A percentile compares a stretch with the other conserved stretches of the same genome.
Evolutionary conservation across 2,329 filamentous ascomycete species (phyloP).

Genomic region (Fusarium robinianum): DNA sequence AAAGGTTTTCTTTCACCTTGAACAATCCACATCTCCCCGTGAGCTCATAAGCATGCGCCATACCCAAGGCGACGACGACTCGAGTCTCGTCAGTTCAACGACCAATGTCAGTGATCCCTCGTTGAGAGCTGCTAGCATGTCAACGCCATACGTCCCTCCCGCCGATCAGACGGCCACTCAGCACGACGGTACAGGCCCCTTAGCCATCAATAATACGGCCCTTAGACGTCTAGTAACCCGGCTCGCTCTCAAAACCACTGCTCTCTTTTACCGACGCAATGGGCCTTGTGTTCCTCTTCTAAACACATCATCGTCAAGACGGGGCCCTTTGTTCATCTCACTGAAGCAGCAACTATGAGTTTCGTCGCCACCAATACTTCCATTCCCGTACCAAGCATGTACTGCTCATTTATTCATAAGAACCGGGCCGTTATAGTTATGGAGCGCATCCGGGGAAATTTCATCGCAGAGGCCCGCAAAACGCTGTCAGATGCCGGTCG

Average conservation of each 20-base stretch:
- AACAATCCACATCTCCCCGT: too few species aligned
- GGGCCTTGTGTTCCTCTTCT: conserved; percentile 32
- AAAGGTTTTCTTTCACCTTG: too few species aligned
- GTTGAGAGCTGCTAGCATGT: too few species aligned
- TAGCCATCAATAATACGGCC: conserved; percentile 39
- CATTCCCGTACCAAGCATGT: conserved; percentile 26
- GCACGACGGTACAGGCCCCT: conserved; percentile 30
- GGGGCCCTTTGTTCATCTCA: conserved; percentile 24
- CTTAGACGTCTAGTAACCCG: conserved; percentile 32
- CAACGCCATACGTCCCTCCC: conserved; percentile 7
- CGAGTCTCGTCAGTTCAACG: background rate
- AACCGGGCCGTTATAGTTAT: conserved; percentile 52
- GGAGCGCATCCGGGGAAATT: conserved; percentile 40
- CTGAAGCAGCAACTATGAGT: conserved; percentile 29
- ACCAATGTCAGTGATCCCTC: too few species aligned
- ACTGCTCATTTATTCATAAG: conserved; percentile 43
- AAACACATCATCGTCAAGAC: conserved; percentile 33
- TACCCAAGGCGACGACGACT: too few species aligned
- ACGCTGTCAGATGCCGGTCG: conserved; percentile 13
- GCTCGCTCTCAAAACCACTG: conserved; percentile 36
- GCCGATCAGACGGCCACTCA: conserved; percentile 5
- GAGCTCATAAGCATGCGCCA: too few species aligned
- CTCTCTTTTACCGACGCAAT: conserved; percentile 31
- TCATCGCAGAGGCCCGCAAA: conserved; percentile 22
- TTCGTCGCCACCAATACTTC: conserved; percentile 28